Evolutionary conservation across 2,329 filamentous ascomycete species (phyloP).

Genomic region (Fusarium nodosum): DNA sequence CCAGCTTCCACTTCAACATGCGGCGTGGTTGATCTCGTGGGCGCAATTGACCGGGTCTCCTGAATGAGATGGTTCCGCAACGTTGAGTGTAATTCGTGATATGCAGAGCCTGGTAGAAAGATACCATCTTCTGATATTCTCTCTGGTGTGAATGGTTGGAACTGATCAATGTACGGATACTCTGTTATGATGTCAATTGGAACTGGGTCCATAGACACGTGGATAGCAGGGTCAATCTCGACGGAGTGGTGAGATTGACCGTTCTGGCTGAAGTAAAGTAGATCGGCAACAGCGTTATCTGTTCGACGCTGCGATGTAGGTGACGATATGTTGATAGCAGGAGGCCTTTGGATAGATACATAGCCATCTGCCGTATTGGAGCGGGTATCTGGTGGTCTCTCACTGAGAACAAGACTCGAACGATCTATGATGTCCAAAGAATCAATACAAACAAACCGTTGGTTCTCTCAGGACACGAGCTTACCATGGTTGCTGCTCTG

Average conservation of each 20-base stretch:
- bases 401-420: slow-evolving; percentile 3
- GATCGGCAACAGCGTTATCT: slow-evolving; percentile 55
- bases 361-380: slow-evolving; percentile 23
- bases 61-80: slow-evolving; percentile 61
- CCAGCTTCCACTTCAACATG: slow-evolving; percentile 32
- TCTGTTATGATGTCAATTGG: slow-evolving; percentile 39
- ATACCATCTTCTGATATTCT: slow-evolving; percentile 57
- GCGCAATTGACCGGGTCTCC: slow-evolving; percentile 58
- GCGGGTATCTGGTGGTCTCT: slow-evolving; percentile 2
- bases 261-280: slow-evolving; percentile 54
- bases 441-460: background rate
- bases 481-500: slow-evolving; percentile 15
- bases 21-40: slow-evolving; percentile 51
- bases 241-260: slow-evolving; percentile 40
- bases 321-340: slow-evolving; percentile 23
- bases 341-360: slow-evolving; percentile 12
- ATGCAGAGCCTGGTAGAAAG: slow-evolving; percentile 62
- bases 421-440: background rate
- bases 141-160: slow-evolving; percentile 53
- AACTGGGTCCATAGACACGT: slow-evolving; percentile 41
- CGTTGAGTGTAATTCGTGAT: slow-evolving; percentile 61
- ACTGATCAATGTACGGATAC: slow-evolving; percentile 45
- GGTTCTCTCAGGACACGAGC: background rate
- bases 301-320: slow-evolving; percentile 51
- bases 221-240: slow-evolving; percentile 43